Evolutionary conservation across 768 basidiomycete species (phyloP).

Genomic region (Boletus subparvulus): DNA sequence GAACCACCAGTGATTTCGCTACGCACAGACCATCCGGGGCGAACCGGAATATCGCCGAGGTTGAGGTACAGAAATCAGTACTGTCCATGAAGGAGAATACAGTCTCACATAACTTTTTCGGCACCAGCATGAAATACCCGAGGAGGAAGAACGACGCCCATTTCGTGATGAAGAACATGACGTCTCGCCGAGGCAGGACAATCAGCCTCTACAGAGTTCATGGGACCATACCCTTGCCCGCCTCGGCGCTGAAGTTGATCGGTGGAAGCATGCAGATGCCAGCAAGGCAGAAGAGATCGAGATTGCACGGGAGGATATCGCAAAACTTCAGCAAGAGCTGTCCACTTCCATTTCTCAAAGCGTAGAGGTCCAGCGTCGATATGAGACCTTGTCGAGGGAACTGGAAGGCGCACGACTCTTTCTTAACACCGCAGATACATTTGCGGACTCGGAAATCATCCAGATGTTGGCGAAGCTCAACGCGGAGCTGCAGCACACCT

Average conservation of each 20-base stretch:
- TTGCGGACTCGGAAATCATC: conserved; percentile 1
- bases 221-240: background rate
- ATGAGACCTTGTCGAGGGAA: background rate
- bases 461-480: conserved; percentile 3
- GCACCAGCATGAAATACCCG: background rate
- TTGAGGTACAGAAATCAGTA: background rate
- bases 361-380: background rate
- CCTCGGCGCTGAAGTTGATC: background rate
- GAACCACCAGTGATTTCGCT: background rate
- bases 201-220: background rate
- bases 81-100: background rate
- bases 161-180: background rate
- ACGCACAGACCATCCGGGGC: background rate
- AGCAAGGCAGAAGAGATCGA: background rate
- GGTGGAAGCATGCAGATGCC: background rate
- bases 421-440: conserved; percentile 1
- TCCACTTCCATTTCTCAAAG: background rate
- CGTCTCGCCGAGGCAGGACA: background rate
- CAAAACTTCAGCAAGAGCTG: background rate
- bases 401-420: background rate
- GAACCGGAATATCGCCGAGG: background rate
- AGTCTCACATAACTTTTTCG: background rate
- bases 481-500: background rate
- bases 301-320: background rate
- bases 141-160: background rate